phyloP scores from a whole-genome alignment of 345 rosid genomes.

The Hibiscus trionum region DNA sequence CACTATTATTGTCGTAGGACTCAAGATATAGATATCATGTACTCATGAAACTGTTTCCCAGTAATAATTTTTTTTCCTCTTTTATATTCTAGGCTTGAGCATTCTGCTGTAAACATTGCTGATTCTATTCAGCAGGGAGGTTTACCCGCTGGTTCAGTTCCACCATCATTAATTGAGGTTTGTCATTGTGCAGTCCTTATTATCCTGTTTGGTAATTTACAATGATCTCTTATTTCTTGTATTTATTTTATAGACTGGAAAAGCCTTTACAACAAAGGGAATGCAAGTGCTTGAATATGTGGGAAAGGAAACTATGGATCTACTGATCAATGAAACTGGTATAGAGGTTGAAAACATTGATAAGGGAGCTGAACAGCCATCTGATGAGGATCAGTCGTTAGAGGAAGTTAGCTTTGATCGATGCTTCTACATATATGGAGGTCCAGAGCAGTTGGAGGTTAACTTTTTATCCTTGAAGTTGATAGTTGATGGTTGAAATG shows the following conservation, averaged over 20 bases:
- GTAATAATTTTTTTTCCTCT: background rate
- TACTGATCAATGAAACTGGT: constrained; percentile 80
- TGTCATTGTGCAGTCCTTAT: constrained; percentile 9
- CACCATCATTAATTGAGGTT: constrained; percentile 89
- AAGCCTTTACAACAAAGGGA: constrained; percentile 88
- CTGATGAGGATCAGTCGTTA: constrained; percentile 58
- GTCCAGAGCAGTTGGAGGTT: constrained; percentile 98
- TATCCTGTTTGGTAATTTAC: constrained; percentile 12
- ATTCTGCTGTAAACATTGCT: constrained; percentile 56
- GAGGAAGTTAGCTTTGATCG: constrained; percentile 96
- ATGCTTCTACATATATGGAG: constrained; percentile 98
- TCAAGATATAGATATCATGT: background rate
- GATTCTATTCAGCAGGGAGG: constrained; percentile 65
- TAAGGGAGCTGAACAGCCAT: constrained; percentile 25
- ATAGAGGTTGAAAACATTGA: constrained; percentile 55
- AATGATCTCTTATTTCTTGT: constrained; percentile 11
- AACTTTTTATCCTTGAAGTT: constrained; percentile 15
- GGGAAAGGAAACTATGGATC: constrained; percentile 94
- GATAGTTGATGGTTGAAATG: constrained; percentile 17
- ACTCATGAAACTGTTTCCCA: background rate
- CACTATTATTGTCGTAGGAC: background rate
- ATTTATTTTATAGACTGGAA: constrained; percentile 61
- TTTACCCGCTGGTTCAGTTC: constrained; percentile 59
- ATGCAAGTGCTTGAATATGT: constrained; percentile 93
- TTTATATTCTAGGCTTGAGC: constrained; percentile 55